Conservation (phyloP, 768 basidiomycete species). For the Rhodotorula graminis region DNA sequence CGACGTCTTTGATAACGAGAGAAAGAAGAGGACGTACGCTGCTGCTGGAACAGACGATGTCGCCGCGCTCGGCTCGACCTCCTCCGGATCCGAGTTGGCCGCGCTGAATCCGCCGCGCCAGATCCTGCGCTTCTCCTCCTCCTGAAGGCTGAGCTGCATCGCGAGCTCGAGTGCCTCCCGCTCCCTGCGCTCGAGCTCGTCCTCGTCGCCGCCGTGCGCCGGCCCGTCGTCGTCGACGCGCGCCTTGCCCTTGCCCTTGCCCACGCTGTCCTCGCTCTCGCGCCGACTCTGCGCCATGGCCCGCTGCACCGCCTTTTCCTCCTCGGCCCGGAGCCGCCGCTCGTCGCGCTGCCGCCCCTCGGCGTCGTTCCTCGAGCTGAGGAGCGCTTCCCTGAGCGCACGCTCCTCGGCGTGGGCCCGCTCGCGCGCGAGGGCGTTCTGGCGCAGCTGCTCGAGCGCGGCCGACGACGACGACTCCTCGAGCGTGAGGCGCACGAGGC, state of each 20-base stretch:
- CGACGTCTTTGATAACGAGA: too few relatives aligned
- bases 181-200: not conserved
- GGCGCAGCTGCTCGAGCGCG: not conserved
- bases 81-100: not conserved
- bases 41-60: too few relatives aligned
- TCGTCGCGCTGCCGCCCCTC: slow-evolving; percentile 3
- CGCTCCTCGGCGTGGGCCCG: slow-evolving; percentile 2
- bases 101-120: not conserved
- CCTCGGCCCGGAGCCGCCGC: not conserved
- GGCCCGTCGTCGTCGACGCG: not conserved
- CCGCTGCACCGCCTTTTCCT: slow-evolving; percentile 13
- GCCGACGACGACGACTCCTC: slow-evolving; percentile 4
- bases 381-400: slow-evolving; percentile 6
- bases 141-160: slow-evolving; percentile 10
- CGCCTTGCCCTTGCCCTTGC: not conserved
- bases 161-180: slow-evolving; percentile 23
- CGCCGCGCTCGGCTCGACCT: too few relatives aligned
- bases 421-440: not conserved
- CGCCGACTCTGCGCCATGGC: not conserved
- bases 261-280: not conserved
- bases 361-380: not conserved
- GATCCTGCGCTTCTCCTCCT: not conserved
- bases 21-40: too few relatives aligned
- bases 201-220: not conserved
- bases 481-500: not conserved